These are phyloP conservation scores for Luffa aegyptiaca DNA, from an alignment of 306 rosid genomes.

Conservation along the genomic window DNA sequence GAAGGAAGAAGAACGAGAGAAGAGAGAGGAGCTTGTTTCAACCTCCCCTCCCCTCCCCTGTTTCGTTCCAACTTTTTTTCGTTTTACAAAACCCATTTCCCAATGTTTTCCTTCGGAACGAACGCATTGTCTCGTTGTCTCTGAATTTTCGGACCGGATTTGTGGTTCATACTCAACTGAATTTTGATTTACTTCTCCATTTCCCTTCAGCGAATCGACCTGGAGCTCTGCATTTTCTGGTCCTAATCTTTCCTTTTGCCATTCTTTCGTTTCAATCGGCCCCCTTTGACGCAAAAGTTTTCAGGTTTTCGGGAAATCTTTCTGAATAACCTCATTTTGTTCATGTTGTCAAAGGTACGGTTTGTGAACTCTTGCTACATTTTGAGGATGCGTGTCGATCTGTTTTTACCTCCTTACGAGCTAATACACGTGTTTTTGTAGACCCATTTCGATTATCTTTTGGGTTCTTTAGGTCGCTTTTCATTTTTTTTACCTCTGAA, in stretches of 20 bases:
- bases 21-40: neutral
- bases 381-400: slow-evolving; percentile 6
- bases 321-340: neutral
- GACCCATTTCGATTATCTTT: neutral
- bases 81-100: neutral
- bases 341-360: neutral
- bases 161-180: neutral
- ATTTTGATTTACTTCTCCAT: neutral
- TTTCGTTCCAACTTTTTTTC: neutral
- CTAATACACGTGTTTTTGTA: neutral
- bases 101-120: neutral
- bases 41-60: neutral
- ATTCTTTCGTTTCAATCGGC: neutral
- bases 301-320: neutral
- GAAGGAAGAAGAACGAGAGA: neutral
- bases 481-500: neutral
- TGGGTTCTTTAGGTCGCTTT: neutral
- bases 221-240: neutral
- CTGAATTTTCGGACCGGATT: slow-evolving; percentile 31
- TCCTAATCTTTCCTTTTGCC: neutral
- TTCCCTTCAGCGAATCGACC: neutral
- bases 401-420: neutral
- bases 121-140: slow-evolving; percentile 4
- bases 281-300: neutral
- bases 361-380: neutral